Conservation (phyloP, 208 protist genomes). For the Phytomonas sp. region DNA sequence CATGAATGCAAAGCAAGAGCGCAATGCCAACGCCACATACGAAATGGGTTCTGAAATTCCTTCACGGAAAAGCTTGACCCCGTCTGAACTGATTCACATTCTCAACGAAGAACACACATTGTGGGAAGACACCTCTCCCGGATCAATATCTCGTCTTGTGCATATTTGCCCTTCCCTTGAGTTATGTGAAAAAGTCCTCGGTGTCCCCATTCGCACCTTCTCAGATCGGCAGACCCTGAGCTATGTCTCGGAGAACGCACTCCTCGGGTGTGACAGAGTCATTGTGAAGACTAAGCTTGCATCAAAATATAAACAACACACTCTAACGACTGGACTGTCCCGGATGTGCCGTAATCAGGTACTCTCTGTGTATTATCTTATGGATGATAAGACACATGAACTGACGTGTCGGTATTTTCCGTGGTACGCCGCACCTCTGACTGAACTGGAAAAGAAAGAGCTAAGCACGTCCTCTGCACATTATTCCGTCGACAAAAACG, state of each 20-base stretch:
- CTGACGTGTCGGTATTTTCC: conserved; percentile 33
- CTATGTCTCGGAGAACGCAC: conserved; percentile 35
- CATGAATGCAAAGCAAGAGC: not conserved
- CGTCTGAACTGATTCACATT: not conserved
- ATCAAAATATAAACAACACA: conserved; percentile 21
- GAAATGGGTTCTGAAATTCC: not conserved
- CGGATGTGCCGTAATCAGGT: conserved; percentile 16
- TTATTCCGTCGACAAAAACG: not conserved
- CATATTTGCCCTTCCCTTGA: conserved; percentile 10
- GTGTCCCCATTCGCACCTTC: conserved; percentile 11
- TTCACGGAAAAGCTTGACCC: not conserved
- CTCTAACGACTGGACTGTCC: conserved; percentile 16
- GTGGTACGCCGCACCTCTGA: conserved; percentile 29
- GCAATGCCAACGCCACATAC: not conserved
- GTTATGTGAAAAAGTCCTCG: conserved; percentile 18
- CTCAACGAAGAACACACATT: not conserved
- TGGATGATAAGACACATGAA: conserved; percentile 13
- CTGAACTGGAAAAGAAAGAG: conserved; percentile 24
- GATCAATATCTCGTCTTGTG: not conserved
- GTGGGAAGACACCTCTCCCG: not conserved
- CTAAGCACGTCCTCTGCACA: conserved; percentile 9
- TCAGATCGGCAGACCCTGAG: conserved; percentile 13
- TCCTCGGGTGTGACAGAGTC: conserved; percentile 26
- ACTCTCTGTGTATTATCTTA: conserved; percentile 21
- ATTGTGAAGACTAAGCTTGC: conserved; percentile 12